These are phyloP conservation scores for Agaricus subrufescens DNA, from an alignment of 768 basidiomycete genomes.

Conservation along the genomic window DNA sequence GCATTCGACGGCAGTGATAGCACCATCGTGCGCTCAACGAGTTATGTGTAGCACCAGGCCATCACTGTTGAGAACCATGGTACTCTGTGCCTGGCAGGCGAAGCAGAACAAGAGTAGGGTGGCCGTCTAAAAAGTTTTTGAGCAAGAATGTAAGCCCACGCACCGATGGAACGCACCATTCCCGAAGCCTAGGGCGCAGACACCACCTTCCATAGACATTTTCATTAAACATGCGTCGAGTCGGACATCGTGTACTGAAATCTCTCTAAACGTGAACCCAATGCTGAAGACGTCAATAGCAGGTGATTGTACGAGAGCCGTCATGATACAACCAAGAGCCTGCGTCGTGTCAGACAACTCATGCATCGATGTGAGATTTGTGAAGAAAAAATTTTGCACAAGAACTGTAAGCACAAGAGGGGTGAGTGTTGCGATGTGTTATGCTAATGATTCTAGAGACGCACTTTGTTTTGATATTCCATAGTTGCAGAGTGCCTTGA, in stretches of 20 bases:
- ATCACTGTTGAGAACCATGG: slow-evolving; percentile 84
- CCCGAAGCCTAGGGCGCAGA: slow-evolving; percentile 77
- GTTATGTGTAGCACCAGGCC: slow-evolving; percentile 82
- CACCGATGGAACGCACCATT: slow-evolving; percentile 52
- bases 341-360: slow-evolving; percentile 11
- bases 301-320: slow-evolving; percentile 82
- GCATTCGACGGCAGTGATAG: slow-evolving; percentile 84
- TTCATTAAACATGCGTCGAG: slow-evolving; percentile 85
- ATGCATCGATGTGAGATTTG: slow-evolving; percentile 42
- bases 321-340: slow-evolving; percentile 49
- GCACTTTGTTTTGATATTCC: slow-evolving; percentile 86
- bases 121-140: slow-evolving; percentile 56
- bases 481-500: slow-evolving; percentile 84
- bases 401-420: slow-evolving; percentile 49
- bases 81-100: slow-evolving; percentile 83
- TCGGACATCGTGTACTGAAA: slow-evolving; percentile 86
- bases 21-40: slow-evolving; percentile 84
- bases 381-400: slow-evolving; percentile 71
- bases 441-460: slow-evolving; percentile 17
- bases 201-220: slow-evolving; percentile 88
- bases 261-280: slow-evolving; percentile 82
- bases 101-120: slow-evolving; percentile 87
- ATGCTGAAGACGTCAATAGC: slow-evolving; percentile 96
- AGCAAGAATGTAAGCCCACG: not conserved
- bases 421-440: not conserved